Percentiles rank a stretch among this genome's conserved stretches.
phyloP scores from a whole-genome alignment of 1,284 basidiomycete genomes.

The Spongispora temasekensis region DNA sequence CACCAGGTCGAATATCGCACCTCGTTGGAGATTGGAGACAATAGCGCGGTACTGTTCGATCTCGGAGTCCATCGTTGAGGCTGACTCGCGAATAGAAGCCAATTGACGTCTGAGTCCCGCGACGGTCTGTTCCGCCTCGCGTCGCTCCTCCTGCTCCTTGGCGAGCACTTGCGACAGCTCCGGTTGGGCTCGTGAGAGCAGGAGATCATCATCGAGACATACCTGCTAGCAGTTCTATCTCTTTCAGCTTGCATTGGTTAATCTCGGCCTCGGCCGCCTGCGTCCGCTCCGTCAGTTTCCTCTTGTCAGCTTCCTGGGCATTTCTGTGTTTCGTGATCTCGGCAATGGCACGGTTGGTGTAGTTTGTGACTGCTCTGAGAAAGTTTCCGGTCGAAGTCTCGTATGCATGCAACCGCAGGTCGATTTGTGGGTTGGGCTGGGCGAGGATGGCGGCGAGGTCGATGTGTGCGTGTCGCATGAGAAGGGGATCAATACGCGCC shows the following conservation, averaged over 20 bases:
- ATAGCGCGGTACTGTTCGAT: constrained; percentile 66
- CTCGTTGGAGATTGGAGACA: constrained; percentile 60
- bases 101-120: constrained; percentile 65
- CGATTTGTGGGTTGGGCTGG: constrained; percentile 60
- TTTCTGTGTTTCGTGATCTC: constrained; percentile 63
- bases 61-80: constrained; percentile 59
- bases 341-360: constrained; percentile 64
- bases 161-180: constrained; percentile 52
- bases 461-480: constrained; percentile 56
- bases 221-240: constrained; percentile 73
- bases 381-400: constrained; percentile 69
- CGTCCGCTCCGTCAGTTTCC: constrained; percentile 55
- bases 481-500: too few relatives aligned
- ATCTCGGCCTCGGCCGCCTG: constrained; percentile 64
- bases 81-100: constrained; percentile 57
- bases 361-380: constrained; percentile 64
- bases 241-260: constrained; percentile 67
- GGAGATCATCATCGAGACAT: constrained; percentile 23
- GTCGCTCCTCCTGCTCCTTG: constrained; percentile 67
- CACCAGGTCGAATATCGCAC: constrained; percentile 36
- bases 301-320: constrained; percentile 58
- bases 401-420: constrained; percentile 61
- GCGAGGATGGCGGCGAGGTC: constrained; percentile 60
- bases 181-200: background rate
- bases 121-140: constrained; percentile 64